Evolutionary conservation across 306 rosid genomes (phyloP), one percentile per base, ranked within the genome.

Genomic region (Castanopsis chinensis): DNA sequence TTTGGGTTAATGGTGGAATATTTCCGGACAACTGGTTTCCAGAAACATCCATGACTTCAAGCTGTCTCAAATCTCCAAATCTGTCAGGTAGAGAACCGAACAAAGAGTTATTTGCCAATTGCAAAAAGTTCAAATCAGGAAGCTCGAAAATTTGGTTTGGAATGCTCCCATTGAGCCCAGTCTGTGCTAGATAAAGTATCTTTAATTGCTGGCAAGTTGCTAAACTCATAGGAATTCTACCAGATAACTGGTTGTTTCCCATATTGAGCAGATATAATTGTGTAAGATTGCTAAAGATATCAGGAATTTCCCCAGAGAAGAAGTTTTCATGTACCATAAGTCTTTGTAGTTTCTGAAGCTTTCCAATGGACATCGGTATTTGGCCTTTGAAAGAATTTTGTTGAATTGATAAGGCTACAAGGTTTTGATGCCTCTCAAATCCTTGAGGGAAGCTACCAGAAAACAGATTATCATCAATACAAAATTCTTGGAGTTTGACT

Each of bases 251-350:
- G 73, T 87, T 87, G 5, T 23, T 4, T 23, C 68, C 49, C 77
- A 87, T 19, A 65, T 0, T 6, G 59, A 84, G 85, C 11, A 0
- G 1, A 58, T 1, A 53, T 2, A 84, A 32, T 60, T 53, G 68
- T 6, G 90, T 54, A 5, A 84, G 52, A 78, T 87, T 87, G 15
- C 90, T 84, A 79, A 87, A 87, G 2, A 81, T 68, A 18, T 87
- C 82, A 1, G 87, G 87, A 79, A 87, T 79, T 69, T 84, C 84
- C 19, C 86, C 80, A 11, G 86, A 84, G 19, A 87, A 65, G 7
- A 21, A 27, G n/a, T 87, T 87, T 10, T 2, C 9, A 61, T 59
- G 3, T 35, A 78, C 9, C 15, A 1, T 0, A 28, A 87, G 69
- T 6, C 0, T 7, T 60, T 3, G 25, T 52, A 87, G 60, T 20